Percentiles rank a stretch among this genome's conserved stretches.
These are phyloP conservation scores for Pseudogymnoascus destructans DNA, from an alignment of 2,329 filamentous ascomycete genomes.

Conservation along the genomic window DNA sequence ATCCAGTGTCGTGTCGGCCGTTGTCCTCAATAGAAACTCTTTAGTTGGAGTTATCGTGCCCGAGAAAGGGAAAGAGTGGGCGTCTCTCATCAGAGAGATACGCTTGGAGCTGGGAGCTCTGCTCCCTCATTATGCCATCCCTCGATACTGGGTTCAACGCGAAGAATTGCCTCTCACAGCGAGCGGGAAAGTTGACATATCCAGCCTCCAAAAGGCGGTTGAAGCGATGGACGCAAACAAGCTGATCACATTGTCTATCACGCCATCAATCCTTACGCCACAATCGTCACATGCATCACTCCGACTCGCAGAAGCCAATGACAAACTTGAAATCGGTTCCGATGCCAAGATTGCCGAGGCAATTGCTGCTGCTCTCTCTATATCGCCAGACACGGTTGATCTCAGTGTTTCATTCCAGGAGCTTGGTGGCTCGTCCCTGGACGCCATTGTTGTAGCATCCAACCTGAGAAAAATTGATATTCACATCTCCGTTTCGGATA, in stretches of 20 bases:
- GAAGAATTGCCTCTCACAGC: slow-evolving; percentile 6
- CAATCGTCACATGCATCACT: not conserved
- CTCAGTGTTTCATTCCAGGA: slow-evolving; percentile 2
- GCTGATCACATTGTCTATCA: not conserved
- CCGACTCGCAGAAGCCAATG: not conserved
- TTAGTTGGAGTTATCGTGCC: slow-evolving; percentile 4
- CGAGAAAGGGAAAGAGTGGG: not conserved
- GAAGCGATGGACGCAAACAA: not conserved
- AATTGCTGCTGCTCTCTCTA: not conserved
- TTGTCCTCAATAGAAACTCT: not conserved
- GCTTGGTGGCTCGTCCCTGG: not conserved
- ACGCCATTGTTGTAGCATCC: not conserved
- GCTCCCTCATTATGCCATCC: slow-evolving; percentile 10
- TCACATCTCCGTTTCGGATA: not conserved
- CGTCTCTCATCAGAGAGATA: slow-evolving; percentile 1
- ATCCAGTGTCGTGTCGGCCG: not conserved
- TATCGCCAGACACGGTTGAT: not conserved
- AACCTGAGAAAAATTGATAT: not conserved
- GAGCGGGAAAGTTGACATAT: slow-evolving; percentile 10
- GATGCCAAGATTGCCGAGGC: not conserved
- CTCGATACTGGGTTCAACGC: slow-evolving; percentile 4
- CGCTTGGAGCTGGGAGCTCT: not conserved
- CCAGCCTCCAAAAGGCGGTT: not conserved
- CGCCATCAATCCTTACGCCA: not conserved
- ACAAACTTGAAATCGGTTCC: not conserved